Evolutionary conservation across 2,329 filamentous ascomycete species (phyloP).

Genomic region (Sphaerulina musiva): DNA sequence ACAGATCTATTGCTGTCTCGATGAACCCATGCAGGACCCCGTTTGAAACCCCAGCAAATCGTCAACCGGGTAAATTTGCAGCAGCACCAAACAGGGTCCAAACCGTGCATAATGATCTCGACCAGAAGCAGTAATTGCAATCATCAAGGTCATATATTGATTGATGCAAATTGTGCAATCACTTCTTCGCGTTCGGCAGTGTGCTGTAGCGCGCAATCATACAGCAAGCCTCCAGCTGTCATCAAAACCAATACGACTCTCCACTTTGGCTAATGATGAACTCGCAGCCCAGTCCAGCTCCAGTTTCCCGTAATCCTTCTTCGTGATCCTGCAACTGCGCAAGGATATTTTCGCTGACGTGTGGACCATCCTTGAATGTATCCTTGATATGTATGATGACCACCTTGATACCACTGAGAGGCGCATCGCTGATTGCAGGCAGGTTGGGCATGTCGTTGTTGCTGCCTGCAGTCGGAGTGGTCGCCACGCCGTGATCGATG

Average conservation of each 20-base stretch:
- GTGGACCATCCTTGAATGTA: slow-evolving; percentile 63
- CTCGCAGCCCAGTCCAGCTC: slow-evolving; percentile 65
- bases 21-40: not conserved
- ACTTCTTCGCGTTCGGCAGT: not conserved
- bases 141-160: too few species aligned
- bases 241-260: slow-evolving; percentile 49
- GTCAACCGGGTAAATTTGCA: not conserved
- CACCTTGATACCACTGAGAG: slow-evolving; percentile 67
- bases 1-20: not conserved
- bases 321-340: slow-evolving; percentile 63
- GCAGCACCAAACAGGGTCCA: not conserved
- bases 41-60: not conserved
- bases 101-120: too few species aligned
- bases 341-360: slow-evolving; percentile 61
- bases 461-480: slow-evolving; percentile 3
- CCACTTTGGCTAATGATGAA: slow-evolving; percentile 67
- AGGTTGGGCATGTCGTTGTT: not conserved
- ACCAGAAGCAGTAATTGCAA: too few species aligned
- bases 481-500: not conserved
- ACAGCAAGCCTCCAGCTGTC: not conserved
- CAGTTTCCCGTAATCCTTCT: slow-evolving; percentile 36
- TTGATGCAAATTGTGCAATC: too few species aligned
- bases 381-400: slow-evolving; percentile 91
- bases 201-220: not conserved
- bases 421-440: slow-evolving; percentile 30